Percentiles rank a stretch among this genome's conserved stretches.
Conservation (phyloP, 805 yeast genomes). For the Spencermartinsiella europaea region DNA sequence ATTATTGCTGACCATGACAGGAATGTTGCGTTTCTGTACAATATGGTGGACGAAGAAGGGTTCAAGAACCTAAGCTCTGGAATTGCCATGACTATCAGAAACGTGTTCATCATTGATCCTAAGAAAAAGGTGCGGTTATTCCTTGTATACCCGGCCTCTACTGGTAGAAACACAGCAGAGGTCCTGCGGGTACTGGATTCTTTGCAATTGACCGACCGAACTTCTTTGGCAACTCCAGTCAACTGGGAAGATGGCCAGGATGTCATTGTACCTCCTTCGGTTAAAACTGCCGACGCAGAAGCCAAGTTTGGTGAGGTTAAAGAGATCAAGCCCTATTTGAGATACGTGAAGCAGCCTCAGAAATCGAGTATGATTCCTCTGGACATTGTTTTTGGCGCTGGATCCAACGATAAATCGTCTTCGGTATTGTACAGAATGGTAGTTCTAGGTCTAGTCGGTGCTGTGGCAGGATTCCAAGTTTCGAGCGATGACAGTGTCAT, state of each 20-base stretch:
- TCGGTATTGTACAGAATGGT: slow-evolving; percentile 2
- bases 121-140: slow-evolving; percentile 80
- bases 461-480: not conserved
- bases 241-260: slow-evolving; percentile 89
- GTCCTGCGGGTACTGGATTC: slow-evolving; percentile 88
- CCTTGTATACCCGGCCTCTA: slow-evolving; percentile 86
- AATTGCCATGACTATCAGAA: slow-evolving; percentile 80
- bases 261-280: slow-evolving; percentile 86
- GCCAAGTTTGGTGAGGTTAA: slow-evolving; percentile 81
- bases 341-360: slow-evolving; percentile 46
- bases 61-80: slow-evolving; percentile 69
- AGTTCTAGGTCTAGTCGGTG: slow-evolving; percentile 7
- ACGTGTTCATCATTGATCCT: slow-evolving; percentile 90
- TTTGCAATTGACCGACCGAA: slow-evolving; percentile 66
- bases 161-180: slow-evolving; percentile 92
- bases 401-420: slow-evolving; percentile 2
- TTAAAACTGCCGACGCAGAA: slow-evolving; percentile 72
- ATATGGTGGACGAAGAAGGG: slow-evolving; percentile 84
- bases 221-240: slow-evolving; percentile 84
- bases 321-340: slow-evolving; percentile 85
- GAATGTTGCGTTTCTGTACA: slow-evolving; percentile 78
- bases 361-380: not conserved
- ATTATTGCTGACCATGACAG: slow-evolving; percentile 83
- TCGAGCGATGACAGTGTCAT: not conserved
- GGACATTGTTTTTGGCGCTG: not conserved